phyloP scores from a whole-genome alignment of 2,329 filamentous ascomycete genomes.

The Metarhizium robertsii region DNA sequence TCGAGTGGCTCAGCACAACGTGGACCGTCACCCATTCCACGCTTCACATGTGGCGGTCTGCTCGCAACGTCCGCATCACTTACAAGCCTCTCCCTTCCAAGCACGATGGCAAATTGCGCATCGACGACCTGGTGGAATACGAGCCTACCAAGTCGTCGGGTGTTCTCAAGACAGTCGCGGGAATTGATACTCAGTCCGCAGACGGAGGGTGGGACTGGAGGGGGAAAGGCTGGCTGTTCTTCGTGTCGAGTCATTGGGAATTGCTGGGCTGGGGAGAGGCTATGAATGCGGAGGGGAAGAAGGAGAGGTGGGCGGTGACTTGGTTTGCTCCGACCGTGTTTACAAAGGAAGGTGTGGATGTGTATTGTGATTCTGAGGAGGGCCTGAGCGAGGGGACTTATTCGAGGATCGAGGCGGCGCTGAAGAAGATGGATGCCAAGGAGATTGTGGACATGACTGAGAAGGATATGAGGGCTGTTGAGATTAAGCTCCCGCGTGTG shows the following conservation, averaged over 20 bases:
- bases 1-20: slow-evolving; percentile 53
- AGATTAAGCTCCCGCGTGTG: slow-evolving; percentile 42
- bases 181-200: slow-evolving; percentile 46
- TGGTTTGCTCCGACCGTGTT: slow-evolving; percentile 80
- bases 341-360: slow-evolving; percentile 71
- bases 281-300: slow-evolving; percentile 25
- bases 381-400: slow-evolving; percentile 52
- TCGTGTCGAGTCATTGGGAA: slow-evolving; percentile 73
- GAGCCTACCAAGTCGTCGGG: slow-evolving; percentile 40
- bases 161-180: slow-evolving; percentile 51
- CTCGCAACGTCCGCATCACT: slow-evolving; percentile 71
- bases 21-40: slow-evolving; percentile 72
- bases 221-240: slow-evolving; percentile 63
- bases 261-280: slow-evolving; percentile 64
- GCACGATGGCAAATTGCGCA: slow-evolving; percentile 30
- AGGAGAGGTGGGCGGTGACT: slow-evolving; percentile 66
- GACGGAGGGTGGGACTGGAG: slow-evolving; percentile 61
- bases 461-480: slow-evolving; percentile 40
- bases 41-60: slow-evolving; percentile 69
- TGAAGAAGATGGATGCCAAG: slow-evolving; percentile 38
- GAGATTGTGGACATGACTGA: slow-evolving; percentile 42
- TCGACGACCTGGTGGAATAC: slow-evolving; percentile 69
- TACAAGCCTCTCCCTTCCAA: slow-evolving; percentile 48
- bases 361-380: slow-evolving; percentile 57
- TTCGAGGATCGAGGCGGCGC: slow-evolving; percentile 41